These are phyloP conservation scores for Saitozyma sp. DNA, from an alignment of 768 basidiomycete species.

Conservation along the genomic window DNA sequence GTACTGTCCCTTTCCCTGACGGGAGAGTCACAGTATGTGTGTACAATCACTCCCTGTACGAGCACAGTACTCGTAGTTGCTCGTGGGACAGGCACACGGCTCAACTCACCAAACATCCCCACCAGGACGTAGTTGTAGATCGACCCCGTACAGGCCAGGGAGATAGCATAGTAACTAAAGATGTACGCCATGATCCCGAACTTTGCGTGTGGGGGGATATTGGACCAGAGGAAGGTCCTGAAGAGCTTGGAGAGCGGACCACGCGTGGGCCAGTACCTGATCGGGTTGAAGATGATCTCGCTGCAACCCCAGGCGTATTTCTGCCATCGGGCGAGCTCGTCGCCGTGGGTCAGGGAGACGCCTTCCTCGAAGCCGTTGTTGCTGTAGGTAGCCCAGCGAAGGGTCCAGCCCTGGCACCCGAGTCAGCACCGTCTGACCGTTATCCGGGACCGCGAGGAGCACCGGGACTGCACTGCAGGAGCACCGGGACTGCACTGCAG, in stretches of 20 bases:
- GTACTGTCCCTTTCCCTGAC: too few relatives aligned
- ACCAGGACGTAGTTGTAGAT: conserved; percentile 70
- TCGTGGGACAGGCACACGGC: too few relatives aligned
- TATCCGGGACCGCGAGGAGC: too few relatives aligned
- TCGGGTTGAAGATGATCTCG: conserved; percentile 76
- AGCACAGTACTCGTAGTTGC: too few relatives aligned
- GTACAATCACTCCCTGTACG: too few relatives aligned
- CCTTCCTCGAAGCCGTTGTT: conserved; percentile 86
- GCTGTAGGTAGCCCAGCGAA: conserved; percentile 71
- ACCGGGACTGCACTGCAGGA: too few relatives aligned
- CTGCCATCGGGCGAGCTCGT: conserved; percentile 89
- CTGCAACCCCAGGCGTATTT: conserved; percentile 56
- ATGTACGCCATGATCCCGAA: conserved; percentile 61
- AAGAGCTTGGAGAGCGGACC: conserved; percentile 69
- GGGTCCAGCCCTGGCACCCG: conserved; percentile 7
- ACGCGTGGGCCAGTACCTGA: conserved; percentile 70
- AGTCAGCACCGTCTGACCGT: neutral
- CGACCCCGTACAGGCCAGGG: conserved; percentile 64
- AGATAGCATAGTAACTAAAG: conserved; percentile 56
- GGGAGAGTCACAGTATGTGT: too few relatives aligned
- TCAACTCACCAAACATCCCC: conserved; percentile 50
- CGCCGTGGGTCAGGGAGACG: conserved; percentile 83
- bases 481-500: too few relatives aligned
- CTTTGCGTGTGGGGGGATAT: conserved; percentile 60
- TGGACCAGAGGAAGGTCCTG: conserved; percentile 48